A percentile compares a stretch with the other conserved stretches of the same genome.
Evolutionary conservation across 2,329 filamentous ascomycete species (phyloP).

Genomic region (Leptodontidium sp.): DNA sequence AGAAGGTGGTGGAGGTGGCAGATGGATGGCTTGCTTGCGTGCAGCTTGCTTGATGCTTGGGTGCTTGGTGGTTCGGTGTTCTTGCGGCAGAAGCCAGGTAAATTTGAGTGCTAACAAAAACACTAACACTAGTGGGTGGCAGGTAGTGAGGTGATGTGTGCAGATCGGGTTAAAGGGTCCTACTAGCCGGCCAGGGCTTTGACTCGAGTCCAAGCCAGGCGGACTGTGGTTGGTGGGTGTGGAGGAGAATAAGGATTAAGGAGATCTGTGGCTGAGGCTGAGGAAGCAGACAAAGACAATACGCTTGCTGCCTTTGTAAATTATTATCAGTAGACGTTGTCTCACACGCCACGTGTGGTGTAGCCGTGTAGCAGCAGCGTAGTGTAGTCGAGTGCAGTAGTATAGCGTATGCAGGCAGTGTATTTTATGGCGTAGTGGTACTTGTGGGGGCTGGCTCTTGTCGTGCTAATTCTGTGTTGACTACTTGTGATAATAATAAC

Average conservation of each 20-base stretch:
- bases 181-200: not conserved
- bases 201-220: slow-evolving; percentile 4
- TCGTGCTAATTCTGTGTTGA: not conserved
- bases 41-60: not conserved
- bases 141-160: slow-evolving; percentile 6
- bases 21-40: not conserved
- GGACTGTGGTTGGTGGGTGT: slow-evolving; percentile 6
- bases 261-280: slow-evolving; percentile 16
- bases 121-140: slow-evolving; percentile 17
- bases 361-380: not conserved
- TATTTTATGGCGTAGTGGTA: no score
- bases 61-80: not conserved
- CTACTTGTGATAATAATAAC: no score
- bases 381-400: no score
- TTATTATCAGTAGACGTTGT: not conserved
- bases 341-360: slow-evolving; percentile 1
- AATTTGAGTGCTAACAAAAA: not conserved
- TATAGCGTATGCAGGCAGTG: not conserved
- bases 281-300: not conserved
- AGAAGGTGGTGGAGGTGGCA: not conserved
- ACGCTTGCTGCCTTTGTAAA: not conserved
- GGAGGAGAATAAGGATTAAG: not conserved
- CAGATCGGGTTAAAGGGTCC: slow-evolving; percentile 15
- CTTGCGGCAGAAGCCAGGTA: not conserved
- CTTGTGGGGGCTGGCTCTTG: not conserved